These are phyloP conservation scores for Rhodosorus marinus DNA, from an alignment of 23 red algal species.

Conservation along the genomic window DNA sequence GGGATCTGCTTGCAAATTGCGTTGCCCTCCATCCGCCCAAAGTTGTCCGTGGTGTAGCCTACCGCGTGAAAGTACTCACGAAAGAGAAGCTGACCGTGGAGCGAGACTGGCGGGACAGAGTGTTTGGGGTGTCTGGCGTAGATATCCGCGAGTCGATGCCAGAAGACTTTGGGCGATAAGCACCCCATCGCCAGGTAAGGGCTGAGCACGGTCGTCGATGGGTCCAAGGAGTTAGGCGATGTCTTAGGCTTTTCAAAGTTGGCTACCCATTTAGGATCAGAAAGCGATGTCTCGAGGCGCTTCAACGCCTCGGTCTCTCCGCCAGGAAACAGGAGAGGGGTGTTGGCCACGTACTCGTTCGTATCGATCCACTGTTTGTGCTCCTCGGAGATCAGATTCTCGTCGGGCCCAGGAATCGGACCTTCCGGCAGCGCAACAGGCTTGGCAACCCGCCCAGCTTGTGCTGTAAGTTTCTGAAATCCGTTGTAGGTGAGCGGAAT, in stretches of 20 bases:
- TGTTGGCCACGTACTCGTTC: neutral
- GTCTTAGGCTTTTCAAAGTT: slow-evolving; percentile 78
- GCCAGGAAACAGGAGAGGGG: slow-evolving; percentile 8
- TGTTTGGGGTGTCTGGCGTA: neutral
- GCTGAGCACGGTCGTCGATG: slow-evolving; percentile 60
- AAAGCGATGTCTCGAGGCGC: slow-evolving; percentile 20
- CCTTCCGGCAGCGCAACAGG: slow-evolving; percentile 7
- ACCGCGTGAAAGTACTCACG: slow-evolving; percentile 68
- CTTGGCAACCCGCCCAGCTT: slow-evolving; percentile 24
- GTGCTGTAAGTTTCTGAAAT: slow-evolving; percentile 25
- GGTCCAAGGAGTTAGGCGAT: slow-evolving; percentile 13
- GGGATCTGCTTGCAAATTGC: slow-evolving; percentile 56
- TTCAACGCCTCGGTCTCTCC: slow-evolving; percentile 55
- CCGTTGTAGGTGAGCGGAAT: slow-evolving; percentile 29
- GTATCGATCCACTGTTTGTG: slow-evolving; percentile 6
- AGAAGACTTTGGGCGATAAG: slow-evolving; percentile 39
- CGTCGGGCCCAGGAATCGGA: neutral
- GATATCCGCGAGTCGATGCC: slow-evolving; percentile 12
- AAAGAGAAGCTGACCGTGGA: slow-evolving; percentile 81
- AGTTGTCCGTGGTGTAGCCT: slow-evolving; percentile 26
- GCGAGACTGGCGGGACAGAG: slow-evolving; percentile 24
- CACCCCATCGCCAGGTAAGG: slow-evolving; percentile 64
- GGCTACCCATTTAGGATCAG: slow-evolving; percentile 7
- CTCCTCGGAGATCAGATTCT: neutral
- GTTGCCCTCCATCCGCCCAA: slow-evolving; percentile 82